Percentiles rank a stretch among this genome's conserved stretches.
phyloP scores from a whole-genome alignment of 768 basidiomycete genomes.

The Tylopilus rubrobrunneus region DNA sequence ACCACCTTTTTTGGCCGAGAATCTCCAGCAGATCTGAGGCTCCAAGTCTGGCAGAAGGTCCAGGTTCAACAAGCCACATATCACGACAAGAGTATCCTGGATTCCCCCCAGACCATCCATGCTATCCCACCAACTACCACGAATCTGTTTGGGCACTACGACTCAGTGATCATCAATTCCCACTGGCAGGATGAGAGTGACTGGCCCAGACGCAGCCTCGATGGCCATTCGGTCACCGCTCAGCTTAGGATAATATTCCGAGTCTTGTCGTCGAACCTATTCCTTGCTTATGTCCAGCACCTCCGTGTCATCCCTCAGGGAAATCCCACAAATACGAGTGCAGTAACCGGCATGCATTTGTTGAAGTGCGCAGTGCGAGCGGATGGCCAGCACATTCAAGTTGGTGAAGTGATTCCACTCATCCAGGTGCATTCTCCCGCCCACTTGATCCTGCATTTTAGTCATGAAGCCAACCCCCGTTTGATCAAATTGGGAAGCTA shows the following conservation, averaged over 20 bases:
- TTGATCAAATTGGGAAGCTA: too few species aligned
- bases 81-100: too few species aligned
- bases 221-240: too few species aligned
- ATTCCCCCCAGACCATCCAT: too few species aligned
- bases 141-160: background rate
- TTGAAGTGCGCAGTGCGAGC: too few species aligned
- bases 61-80: too few species aligned
- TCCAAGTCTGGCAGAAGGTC: too few species aligned
- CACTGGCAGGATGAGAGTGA: background rate
- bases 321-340: background rate
- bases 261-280: background rate
- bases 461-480: background rate
- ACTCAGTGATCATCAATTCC: background rate
- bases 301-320: too few species aligned
- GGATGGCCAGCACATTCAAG: background rate
- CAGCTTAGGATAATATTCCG: background rate
- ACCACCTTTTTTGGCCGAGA: too few species aligned
- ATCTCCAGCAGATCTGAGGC: too few species aligned
- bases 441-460: background rate
- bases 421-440: background rate
- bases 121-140: background rate
- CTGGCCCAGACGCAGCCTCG: background rate
- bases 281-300: too few species aligned
- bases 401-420: background rate
- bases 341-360: background rate